Conservation (phyloP, 2,329 filamentous ascomycete genomes). For the Phialemonium atrogriseum region DNA sequence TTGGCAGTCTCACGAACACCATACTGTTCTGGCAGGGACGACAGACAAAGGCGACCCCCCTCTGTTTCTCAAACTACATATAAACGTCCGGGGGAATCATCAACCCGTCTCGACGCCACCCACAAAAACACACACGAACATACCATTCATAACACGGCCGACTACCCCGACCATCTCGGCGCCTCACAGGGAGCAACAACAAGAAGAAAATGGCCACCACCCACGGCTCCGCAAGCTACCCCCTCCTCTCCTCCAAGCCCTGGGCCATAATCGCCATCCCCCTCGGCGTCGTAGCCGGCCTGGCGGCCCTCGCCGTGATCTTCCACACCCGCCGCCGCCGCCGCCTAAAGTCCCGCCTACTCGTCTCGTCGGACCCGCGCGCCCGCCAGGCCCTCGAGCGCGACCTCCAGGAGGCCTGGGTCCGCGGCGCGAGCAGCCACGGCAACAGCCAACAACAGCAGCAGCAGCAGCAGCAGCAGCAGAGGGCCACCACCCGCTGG, state of each 20-base stretch:
- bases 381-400: conserved; percentile 10
- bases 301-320: conserved; percentile 28
- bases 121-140: too few species aligned
- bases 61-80: too few species aligned
- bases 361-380: conserved; percentile 1
- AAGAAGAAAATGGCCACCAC: conserved; percentile 5
- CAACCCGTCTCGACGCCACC: too few species aligned
- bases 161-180: too few species aligned
- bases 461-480: conserved; percentile 7
- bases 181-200: too few species aligned
- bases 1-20: too few species aligned
- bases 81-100: too few species aligned
- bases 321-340: conserved; percentile 33
- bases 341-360: not conserved
- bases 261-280: conserved; percentile 49
- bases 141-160: too few species aligned
- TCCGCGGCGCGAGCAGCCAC: conserved; percentile 5
- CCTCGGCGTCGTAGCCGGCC: conserved; percentile 33
- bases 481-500: conserved; percentile 16
- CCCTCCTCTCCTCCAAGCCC: conserved; percentile 35
- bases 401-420: conserved; percentile 10
- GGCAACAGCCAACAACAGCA: conserved; percentile 2
- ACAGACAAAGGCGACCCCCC: too few species aligned
- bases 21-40: too few species aligned
- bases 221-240: conserved; percentile 7